Evolutionary conservation across 768 basidiomycete genomes (phyloP).

Genomic region (Paxillus ammoniavirescens): DNA sequence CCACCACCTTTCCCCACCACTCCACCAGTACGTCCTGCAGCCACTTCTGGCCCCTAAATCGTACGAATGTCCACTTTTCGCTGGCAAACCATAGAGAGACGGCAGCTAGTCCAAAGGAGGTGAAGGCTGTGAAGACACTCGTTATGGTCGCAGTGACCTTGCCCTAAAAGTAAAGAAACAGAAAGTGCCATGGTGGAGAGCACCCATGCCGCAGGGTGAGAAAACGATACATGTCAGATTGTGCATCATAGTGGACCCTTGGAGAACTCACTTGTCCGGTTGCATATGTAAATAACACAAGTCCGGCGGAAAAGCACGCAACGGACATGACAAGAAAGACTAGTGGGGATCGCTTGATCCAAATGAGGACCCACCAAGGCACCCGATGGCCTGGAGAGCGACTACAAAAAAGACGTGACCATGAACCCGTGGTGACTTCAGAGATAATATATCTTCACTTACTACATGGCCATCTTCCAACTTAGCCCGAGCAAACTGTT

Average conservation of each 20-base stretch:
- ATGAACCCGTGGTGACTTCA: neutral
- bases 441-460: slow-evolving; percentile 31
- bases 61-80: slow-evolving; percentile 62
- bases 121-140: slow-evolving; percentile 69
- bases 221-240: neutral
- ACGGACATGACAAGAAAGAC: slow-evolving; percentile 77
- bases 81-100: slow-evolving; percentile 75
- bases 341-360: slow-evolving; percentile 79
- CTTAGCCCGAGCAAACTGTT: slow-evolving; percentile 75
- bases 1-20: slow-evolving; percentile 8
- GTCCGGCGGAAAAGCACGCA: slow-evolving; percentile 70
- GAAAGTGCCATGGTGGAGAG: neutral
- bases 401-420: slow-evolving; percentile 34
- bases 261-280: slow-evolving; percentile 49
- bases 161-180: slow-evolving; percentile 34
- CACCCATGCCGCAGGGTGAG: neutral
- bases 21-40: slow-evolving; percentile 60
- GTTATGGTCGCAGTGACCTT: slow-evolving; percentile 60
- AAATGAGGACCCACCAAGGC: slow-evolving; percentile 81
- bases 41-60: slow-evolving; percentile 68
- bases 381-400: slow-evolving; percentile 75
- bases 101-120: slow-evolving; percentile 66
- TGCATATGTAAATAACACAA: slow-evolving; percentile 71
- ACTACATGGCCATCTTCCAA: slow-evolving; percentile 86
- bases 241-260: neutral